These are phyloP conservation scores for Diaporthe sp. DNA, from an alignment of 2,329 filamentous ascomycete species.

Conservation along the genomic window DNA sequence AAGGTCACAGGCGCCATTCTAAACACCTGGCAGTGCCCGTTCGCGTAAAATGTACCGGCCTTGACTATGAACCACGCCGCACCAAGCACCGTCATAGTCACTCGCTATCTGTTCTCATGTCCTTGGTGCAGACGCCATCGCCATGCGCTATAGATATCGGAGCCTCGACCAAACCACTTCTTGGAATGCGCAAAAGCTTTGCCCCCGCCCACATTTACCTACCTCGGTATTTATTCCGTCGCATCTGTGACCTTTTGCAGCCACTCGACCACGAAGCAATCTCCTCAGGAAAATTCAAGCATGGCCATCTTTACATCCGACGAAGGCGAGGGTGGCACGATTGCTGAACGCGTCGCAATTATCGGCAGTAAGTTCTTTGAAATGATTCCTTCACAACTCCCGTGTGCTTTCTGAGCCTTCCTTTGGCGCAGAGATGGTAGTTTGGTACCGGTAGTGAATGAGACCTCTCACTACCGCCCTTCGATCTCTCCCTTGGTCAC, in stretches of 20 bases:
- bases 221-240: not conserved
- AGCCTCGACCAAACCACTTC: not conserved
- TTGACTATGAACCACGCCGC: not conserved
- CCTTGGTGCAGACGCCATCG: not conserved
- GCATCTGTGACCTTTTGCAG: not conserved
- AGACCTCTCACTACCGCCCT: not conserved
- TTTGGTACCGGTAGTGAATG: not conserved
- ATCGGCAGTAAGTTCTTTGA: conserved; percentile 4
- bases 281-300: not conserved
- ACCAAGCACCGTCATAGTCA: not conserved
- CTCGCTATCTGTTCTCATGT: not conserved
- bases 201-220: not conserved
- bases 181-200: not conserved
- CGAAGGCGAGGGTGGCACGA: conserved; percentile 10
- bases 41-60: not conserved
- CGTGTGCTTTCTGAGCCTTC: too few species aligned
- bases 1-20: not conserved
- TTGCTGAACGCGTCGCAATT: conserved; percentile 21
- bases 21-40: not conserved
- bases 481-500: not conserved
- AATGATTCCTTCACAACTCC: not conserved
- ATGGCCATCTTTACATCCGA: conserved; percentile 23
- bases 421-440: not conserved
- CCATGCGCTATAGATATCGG: not conserved
- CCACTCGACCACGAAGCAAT: not conserved